These are phyloP conservation scores for Cryptosporidium baileyi DNA, from an alignment of 169 alveolate species.

Conservation along the genomic window DNA sequence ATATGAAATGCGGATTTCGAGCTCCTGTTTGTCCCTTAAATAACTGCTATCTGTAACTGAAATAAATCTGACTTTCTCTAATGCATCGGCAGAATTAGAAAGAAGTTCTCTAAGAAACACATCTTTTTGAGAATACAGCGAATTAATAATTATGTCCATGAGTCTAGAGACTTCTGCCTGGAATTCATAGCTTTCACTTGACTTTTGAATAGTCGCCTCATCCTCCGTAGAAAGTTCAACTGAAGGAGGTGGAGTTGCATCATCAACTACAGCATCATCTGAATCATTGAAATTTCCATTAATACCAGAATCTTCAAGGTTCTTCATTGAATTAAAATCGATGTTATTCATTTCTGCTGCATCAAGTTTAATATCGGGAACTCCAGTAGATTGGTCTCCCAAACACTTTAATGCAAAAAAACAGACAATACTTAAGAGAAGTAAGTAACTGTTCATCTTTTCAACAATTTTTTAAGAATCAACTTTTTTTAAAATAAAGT, in stretches of 20 bases:
- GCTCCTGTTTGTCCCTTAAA: slow-evolving; percentile 74
- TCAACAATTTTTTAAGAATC: too few species aligned
- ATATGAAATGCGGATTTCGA: slow-evolving; percentile 92
- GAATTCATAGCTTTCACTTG: slow-evolving; percentile 86
- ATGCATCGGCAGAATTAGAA: slow-evolving; percentile 99
- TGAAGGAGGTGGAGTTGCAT: slow-evolving; percentile 19
- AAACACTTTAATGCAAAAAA: not conserved
- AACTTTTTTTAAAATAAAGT: not conserved
- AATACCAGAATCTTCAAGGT: not conserved
- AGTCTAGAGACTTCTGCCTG: slow-evolving; percentile 98
- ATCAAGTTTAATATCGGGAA: slow-evolving; percentile 6
- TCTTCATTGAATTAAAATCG: not conserved
- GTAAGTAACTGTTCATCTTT: too few species aligned
- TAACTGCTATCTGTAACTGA: slow-evolving; percentile 71
- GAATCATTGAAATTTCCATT: not conserved
- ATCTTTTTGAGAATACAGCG: slow-evolving; percentile 97
- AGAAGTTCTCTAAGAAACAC: slow-evolving; percentile 98
- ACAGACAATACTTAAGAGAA: not conserved
- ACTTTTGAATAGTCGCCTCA: slow-evolving; percentile 25
- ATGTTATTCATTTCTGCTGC: not conserved
- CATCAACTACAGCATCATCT: slow-evolving; percentile 4
- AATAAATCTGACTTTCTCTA: slow-evolving; percentile 94
- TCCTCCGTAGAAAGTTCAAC: slow-evolving; percentile 18
- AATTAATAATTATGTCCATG: slow-evolving; percentile 98
- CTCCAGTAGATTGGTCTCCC: slow-evolving; percentile 15